phyloP scores from a whole-genome alignment of 2,329 filamentous ascomycete species.

The Fusarium transvaalense region DNA sequence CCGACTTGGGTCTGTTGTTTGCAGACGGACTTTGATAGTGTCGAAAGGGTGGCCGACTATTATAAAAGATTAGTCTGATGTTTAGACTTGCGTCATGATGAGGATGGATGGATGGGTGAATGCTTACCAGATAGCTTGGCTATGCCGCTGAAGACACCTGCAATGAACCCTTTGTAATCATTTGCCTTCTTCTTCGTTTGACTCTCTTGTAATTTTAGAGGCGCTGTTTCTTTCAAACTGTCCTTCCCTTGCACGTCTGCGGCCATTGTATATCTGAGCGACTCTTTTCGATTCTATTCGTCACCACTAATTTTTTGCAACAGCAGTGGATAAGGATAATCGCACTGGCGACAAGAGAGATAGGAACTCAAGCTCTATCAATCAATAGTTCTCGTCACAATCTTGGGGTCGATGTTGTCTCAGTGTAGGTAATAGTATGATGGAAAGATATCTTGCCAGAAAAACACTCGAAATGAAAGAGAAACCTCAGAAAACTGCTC shows the following conservation, averaged over 20 bases:
- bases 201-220: slow-evolving; percentile 10
- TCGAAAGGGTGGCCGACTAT: slow-evolving; percentile 83
- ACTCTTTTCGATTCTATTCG: slow-evolving; percentile 15
- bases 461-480: not conserved
- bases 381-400: not conserved
- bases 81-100: not conserved
- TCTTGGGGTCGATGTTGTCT: not conserved
- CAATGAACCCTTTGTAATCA: slow-evolving; percentile 94
- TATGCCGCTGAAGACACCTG: slow-evolving; percentile 94
- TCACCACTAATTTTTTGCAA: slow-evolving; percentile 9
- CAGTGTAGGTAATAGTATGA: not conserved
- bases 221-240: slow-evolving; percentile 1
- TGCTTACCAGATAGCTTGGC: slow-evolving; percentile 82
- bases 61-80: slow-evolving; percentile 11
- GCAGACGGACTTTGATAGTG: slow-evolving; percentile 94
- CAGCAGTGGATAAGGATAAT: not conserved
- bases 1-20: slow-evolving; percentile 81
- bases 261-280: slow-evolving; percentile 36
- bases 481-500: not conserved
- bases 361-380: not conserved
- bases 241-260: slow-evolving; percentile 36
- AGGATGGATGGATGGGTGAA: slow-evolving; percentile 23
- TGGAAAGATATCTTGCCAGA: not conserved
- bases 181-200: slow-evolving; percentile 24
- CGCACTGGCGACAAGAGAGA: not conserved